A percentile compares a stretch with the other conserved stretches of the same genome.
Evolutionary conservation across 225 moss, liverwort and hornwort species (phyloP).

Genomic region (Bryum argenteum): DNA sequence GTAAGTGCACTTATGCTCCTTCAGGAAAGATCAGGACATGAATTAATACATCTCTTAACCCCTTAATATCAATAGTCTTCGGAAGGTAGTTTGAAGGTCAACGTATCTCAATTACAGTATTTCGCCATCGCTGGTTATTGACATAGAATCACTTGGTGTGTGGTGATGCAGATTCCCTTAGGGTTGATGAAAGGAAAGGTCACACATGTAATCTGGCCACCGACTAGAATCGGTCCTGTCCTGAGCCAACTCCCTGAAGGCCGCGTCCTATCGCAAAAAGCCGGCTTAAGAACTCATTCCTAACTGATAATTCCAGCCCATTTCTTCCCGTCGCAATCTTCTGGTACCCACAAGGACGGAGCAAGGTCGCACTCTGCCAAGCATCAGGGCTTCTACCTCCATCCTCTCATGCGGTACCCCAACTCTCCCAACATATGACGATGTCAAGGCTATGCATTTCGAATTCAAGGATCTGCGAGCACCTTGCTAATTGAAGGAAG

Average conservation of each 20-base stretch:
- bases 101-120: background rate
- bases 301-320: too few relatives aligned
- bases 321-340: too few relatives aligned
- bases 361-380: too few relatives aligned
- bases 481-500: too few relatives aligned
- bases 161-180: conserved; percentile 79
- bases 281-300: conserved; percentile 42
- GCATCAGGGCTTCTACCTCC: too few relatives aligned
- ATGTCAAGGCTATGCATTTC: too few relatives aligned
- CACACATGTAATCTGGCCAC: conserved; percentile 95
- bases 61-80: background rate
- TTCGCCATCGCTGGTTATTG: conserved; percentile 9
- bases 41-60: background rate
- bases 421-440: too few relatives aligned
- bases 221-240: conserved; percentile 83
- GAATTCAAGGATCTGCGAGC: too few relatives aligned
- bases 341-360: too few relatives aligned
- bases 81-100: background rate
- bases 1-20: conserved; percentile 50
- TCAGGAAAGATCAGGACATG: background rate
- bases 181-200: conserved; percentile 94
- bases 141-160: background rate
- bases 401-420: too few relatives aligned
- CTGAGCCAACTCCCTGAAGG: conserved; percentile 74
- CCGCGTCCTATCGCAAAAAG: conserved; percentile 74